Evolutionary conservation across 139 green algal species (phyloP).

Genomic region (Chlamydomonas asymmetrica): DNA sequence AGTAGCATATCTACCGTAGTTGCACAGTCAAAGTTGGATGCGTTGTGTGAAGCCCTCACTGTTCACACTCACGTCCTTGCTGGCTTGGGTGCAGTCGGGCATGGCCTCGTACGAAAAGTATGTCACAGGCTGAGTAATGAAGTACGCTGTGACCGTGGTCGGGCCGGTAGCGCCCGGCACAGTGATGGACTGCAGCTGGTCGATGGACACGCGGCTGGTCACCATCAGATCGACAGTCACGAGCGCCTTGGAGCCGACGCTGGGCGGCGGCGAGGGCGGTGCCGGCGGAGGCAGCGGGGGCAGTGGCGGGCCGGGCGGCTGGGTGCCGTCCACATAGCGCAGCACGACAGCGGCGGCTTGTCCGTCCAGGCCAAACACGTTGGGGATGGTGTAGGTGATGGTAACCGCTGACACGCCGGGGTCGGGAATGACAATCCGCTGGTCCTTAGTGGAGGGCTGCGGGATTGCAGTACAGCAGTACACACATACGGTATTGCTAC

Average conservation of each 20-base stretch:
- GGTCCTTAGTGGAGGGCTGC: not conserved
- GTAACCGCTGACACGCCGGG: not conserved
- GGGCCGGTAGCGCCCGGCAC: no score
- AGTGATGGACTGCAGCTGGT: not conserved
- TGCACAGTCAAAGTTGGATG: no score
- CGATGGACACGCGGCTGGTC: not conserved
- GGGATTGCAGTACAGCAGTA: not conserved
- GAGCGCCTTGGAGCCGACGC: no score
- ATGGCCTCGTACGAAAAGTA: slow-evolving; percentile 12
- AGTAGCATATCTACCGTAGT: no score
- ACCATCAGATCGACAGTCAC: slow-evolving; percentile 17
- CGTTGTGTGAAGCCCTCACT: no score
- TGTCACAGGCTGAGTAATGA: slow-evolving; percentile 5
- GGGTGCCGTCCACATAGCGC: not conserved
- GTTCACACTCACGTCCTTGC: no score
- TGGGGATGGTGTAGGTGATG: slow-evolving; percentile 9
- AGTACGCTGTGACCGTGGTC: not conserved
- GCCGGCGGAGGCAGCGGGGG: not conserved
- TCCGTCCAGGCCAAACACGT: not conserved
- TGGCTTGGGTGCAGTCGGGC: slow-evolving; percentile 6
- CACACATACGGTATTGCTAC: not conserved
- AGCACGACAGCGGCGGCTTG: slow-evolving; percentile 11
- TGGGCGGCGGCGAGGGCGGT: slow-evolving; percentile 4
- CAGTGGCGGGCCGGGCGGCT: not conserved
- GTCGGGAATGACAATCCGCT: no score